Evolutionary conservation across 306 rosid genomes (phyloP).

Genomic region (Cucurbita pepo): DNA sequence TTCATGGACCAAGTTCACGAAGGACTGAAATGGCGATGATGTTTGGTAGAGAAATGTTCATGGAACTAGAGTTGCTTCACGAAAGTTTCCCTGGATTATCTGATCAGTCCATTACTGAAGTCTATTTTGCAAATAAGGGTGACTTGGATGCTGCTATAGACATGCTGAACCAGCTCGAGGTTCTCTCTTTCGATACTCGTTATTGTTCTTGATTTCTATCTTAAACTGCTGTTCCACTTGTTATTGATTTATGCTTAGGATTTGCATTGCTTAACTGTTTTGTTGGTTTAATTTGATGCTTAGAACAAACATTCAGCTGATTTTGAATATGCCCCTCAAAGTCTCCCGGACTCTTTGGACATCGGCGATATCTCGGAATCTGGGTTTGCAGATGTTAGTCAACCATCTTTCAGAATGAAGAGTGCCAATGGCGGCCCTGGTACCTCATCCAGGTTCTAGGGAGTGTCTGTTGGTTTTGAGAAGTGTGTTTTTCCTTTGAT

Average conservation of each 20-base stretch:
- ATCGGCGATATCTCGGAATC: constrained; percentile 76
- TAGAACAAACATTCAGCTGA: neutral
- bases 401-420: constrained; percentile 37
- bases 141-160: constrained; percentile 57
- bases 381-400: constrained; percentile 15
- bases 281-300: neutral
- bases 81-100: constrained; percentile 48
- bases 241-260: neutral
- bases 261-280: neutral
- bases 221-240: neutral
- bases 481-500: constrained; percentile 5
- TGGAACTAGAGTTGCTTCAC: constrained; percentile 60
- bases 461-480: constrained; percentile 1
- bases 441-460: constrained; percentile 19
- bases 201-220: neutral
- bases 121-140: constrained; percentile 37
- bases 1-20: constrained; percentile 22
- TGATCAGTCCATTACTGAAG: constrained; percentile 50
- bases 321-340: constrained; percentile 23
- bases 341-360: constrained; percentile 72
- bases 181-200: constrained; percentile 7
- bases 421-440: constrained; percentile 35
- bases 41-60: constrained; percentile 34
- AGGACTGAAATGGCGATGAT: constrained; percentile 17
- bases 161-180: constrained; percentile 86